Evolutionary conservation across 1,284 basidiomycete genomes (phyloP).

Genomic region (Sanghuangporus weigelae): DNA sequence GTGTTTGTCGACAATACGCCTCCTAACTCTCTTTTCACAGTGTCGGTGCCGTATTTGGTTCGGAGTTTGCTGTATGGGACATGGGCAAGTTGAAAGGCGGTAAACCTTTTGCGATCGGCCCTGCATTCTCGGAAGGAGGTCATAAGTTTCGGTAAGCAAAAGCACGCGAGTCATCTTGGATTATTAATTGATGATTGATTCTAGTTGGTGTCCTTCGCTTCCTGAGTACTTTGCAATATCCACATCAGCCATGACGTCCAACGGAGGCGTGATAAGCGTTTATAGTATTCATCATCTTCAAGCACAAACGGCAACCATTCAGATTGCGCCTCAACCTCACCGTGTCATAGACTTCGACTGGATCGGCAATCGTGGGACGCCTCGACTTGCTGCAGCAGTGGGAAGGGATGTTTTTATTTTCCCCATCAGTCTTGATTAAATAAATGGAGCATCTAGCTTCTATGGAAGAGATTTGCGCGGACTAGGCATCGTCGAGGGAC

Average conservation of each 20-base stretch:
- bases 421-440: constrained; percentile 16
- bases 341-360: constrained; percentile 73
- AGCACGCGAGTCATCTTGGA: not conserved
- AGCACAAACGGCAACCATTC: constrained; percentile 55
- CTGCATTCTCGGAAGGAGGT: constrained; percentile 60
- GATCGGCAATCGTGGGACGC: constrained; percentile 48
- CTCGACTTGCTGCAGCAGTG: constrained; percentile 60
- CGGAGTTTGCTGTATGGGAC: constrained; percentile 70
- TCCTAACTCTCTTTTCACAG: constrained; percentile 31
- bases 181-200: constrained; percentile 3
- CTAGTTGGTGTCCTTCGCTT: constrained; percentile 71
- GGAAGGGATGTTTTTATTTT: constrained; percentile 43
- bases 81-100: constrained; percentile 64
- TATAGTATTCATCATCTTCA: constrained; percentile 60
- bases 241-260: constrained; percentile 42
- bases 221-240: constrained; percentile 73
- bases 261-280: constrained; percentile 63
- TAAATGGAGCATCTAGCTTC: not conserved
- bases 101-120: constrained; percentile 54
- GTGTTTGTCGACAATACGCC: constrained; percentile 24
- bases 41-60: constrained; percentile 67
- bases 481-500: not conserved
- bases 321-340: constrained; percentile 54
- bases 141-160: constrained; percentile 56
- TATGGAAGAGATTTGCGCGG: not conserved